These are phyloP conservation scores for Penicillium sp. DNA, from an alignment of 2,329 filamentous ascomycete species.

Conservation along the genomic window DNA sequence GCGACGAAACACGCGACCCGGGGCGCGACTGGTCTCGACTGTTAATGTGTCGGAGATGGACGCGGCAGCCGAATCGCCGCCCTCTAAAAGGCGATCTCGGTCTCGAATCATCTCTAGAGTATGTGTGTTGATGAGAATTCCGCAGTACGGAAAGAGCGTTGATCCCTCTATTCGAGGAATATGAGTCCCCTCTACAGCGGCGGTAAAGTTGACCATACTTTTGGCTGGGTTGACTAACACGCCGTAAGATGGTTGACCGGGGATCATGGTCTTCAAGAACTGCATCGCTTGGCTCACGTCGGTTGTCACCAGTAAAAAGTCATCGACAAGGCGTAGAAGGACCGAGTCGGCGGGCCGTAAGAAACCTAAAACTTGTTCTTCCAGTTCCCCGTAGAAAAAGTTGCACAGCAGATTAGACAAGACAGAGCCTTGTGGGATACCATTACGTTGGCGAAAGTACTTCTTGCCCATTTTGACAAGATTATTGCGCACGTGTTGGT, in stretches of 20 bases:
- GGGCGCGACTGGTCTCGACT: constrained; percentile 70
- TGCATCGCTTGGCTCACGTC: constrained; percentile 64
- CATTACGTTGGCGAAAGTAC: constrained; percentile 81
- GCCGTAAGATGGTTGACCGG: constrained; percentile 76
- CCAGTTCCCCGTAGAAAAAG: constrained; percentile 91
- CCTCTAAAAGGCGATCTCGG: constrained; percentile 49
- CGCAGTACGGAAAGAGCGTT: constrained; percentile 80
- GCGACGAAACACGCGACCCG: constrained; percentile 76
- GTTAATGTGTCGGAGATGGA: constrained; percentile 72
- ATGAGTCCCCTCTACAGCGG: constrained; percentile 54
- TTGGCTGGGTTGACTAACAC: constrained; percentile 75
- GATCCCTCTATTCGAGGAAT: constrained; percentile 53
- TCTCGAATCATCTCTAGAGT: constrained; percentile 76
- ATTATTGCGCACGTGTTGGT: constrained; percentile 80
- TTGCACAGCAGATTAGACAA: constrained; percentile 87
- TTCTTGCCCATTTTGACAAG: constrained; percentile 86
- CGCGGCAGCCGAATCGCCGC: constrained; percentile 53
- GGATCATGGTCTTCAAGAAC: constrained; percentile 80
- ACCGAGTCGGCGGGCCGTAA: constrained; percentile 62
- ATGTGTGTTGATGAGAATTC: constrained; percentile 70
- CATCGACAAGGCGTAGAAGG: constrained; percentile 82
- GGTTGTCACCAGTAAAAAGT: constrained; percentile 86
- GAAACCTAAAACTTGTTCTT: constrained; percentile 69
- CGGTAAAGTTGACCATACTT: constrained; percentile 80
- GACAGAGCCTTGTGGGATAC: constrained; percentile 92